Conservation (phyloP, 2,329 filamentous ascomycete species). For the Aspergillus sclerotialis region DNA sequence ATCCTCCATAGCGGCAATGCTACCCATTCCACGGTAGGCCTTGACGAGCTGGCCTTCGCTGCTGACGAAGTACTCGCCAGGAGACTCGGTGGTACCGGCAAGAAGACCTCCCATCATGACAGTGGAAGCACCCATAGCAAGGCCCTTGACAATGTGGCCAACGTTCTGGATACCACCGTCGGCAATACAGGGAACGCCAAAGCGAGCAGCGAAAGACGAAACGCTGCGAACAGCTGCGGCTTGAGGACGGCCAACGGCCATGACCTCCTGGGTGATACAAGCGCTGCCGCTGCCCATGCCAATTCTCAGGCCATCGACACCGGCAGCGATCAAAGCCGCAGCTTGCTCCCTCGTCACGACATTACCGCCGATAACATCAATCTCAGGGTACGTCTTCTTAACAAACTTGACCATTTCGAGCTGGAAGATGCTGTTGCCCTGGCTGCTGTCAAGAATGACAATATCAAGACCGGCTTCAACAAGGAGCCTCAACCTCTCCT, state of each 20-base stretch:
- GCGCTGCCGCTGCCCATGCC: constrained; percentile 98
- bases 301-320: constrained; percentile 92
- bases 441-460: constrained; percentile 89
- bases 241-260: constrained; percentile 96
- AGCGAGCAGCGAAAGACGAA: constrained; percentile 78
- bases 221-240: constrained; percentile 89
- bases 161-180: constrained; percentile 98
- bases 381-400: constrained; percentile 74
- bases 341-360: constrained; percentile 97
- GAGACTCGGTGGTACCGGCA: constrained; percentile 94
- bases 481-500: constrained; percentile 73
- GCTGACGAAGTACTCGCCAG: constrained; percentile 92
- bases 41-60: constrained; percentile 97
- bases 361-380: constrained; percentile 97
- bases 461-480: constrained; percentile 94
- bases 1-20: constrained; percentile 98
- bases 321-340: constrained; percentile 82
- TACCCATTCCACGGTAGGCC: constrained; percentile 98
- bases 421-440: constrained; percentile 98
- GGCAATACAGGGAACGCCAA: constrained; percentile 95
- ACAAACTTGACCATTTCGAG: constrained; percentile 97
- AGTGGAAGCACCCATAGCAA: constrained; percentile 86
- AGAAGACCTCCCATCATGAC: constrained; percentile 99
- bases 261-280: constrained; percentile 99
- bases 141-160: constrained; percentile 97